A percentile compares a stretch with the other conserved stretches of the same genome.
Conservation (phyloP, 129 eudicot species). For the Tagetes patula region DNA sequence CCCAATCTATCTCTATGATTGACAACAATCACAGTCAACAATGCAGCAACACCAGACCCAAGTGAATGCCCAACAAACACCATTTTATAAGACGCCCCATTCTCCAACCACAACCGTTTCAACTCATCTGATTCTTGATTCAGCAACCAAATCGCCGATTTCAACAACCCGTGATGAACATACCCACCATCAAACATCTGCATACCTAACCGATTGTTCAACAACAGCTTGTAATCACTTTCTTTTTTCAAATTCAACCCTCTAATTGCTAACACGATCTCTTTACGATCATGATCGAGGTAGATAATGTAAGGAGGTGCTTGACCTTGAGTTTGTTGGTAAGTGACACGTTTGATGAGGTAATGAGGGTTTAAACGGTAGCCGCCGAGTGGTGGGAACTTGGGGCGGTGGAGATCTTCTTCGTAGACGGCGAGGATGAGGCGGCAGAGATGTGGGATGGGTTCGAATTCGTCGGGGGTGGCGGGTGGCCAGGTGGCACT, state of each 20-base stretch:
- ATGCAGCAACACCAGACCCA: conserved; percentile 85
- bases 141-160: conserved; percentile 73
- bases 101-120: conserved; percentile 59
- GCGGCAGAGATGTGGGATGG: conserved; percentile 81
- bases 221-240: conserved; percentile 64
- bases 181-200: conserved; percentile 96
- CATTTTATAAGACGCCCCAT: conserved; percentile 62
- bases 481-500: conserved; percentile 83
- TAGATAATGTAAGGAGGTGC: conserved; percentile 83
- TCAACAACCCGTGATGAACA: conserved; percentile 86
- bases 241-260: conserved; percentile 67
- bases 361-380: conserved; percentile 70
- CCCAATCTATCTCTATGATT: conserved; percentile 66
- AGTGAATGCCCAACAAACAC: conserved; percentile 84
- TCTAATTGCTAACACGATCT: conserved; percentile 73
- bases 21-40: conserved; percentile 67
- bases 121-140: conserved; percentile 60
- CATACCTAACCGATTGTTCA: conserved; percentile 67
- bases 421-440: conserved; percentile 76
- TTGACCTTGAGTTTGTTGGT: conserved; percentile 58
- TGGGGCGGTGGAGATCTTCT: conserved; percentile 56
- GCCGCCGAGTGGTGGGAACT: conserved; percentile 50
- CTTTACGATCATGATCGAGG: conserved; percentile 53
- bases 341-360: conserved; percentile 72
- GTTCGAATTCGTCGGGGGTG: conserved; percentile 60